Evolutionary conservation across 2,329 filamentous ascomycete genomes (phyloP).

Genomic region (Epichloe aotearoae): DNA sequence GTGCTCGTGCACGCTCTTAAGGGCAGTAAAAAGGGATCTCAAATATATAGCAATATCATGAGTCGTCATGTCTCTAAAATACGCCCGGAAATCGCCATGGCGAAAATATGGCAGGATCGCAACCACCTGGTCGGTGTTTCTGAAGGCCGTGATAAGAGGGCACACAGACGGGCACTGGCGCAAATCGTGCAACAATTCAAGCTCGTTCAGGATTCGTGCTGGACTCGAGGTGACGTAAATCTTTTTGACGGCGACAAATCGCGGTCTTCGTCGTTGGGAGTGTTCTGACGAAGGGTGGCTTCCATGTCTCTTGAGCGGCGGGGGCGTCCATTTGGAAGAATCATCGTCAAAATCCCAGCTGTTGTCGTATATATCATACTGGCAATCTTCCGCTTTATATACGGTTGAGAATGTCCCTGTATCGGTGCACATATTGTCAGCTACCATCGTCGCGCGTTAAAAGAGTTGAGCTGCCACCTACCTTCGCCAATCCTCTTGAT

Average conservation of each 20-base stretch:
- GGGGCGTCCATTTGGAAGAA: constrained; percentile 54
- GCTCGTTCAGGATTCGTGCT: constrained; percentile 84
- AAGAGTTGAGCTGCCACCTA: constrained; percentile 21
- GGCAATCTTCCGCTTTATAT: constrained; percentile 92
- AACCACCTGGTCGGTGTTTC: constrained; percentile 85
- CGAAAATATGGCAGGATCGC: constrained; percentile 92
- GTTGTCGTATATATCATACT: constrained; percentile 73
- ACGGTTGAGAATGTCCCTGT: constrained; percentile 94
- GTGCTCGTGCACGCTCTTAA: constrained; percentile 70
- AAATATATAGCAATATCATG: constrained; percentile 84
- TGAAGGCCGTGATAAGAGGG: constrained; percentile 93
- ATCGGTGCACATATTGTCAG: neutral
- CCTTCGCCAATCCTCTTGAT: constrained; percentile 97
- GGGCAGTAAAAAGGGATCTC: constrained; percentile 76
- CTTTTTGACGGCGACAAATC: constrained; percentile 95
- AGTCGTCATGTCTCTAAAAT: constrained; percentile 83
- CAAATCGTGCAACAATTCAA: constrained; percentile 83
- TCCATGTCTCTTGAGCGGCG: constrained; percentile 42
- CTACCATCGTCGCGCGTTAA: neutral
- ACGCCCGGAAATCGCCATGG: constrained; percentile 86
- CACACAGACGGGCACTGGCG: constrained; percentile 75
- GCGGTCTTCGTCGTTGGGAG: constrained; percentile 28
- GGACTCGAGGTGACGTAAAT: constrained; percentile 98
- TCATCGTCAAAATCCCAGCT: constrained; percentile 69
- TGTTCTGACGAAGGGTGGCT: constrained; percentile 20